phyloP scores from a whole-genome alignment of 1,284 basidiomycete species.

The Pseudozyma tsukubaensis region DNA sequence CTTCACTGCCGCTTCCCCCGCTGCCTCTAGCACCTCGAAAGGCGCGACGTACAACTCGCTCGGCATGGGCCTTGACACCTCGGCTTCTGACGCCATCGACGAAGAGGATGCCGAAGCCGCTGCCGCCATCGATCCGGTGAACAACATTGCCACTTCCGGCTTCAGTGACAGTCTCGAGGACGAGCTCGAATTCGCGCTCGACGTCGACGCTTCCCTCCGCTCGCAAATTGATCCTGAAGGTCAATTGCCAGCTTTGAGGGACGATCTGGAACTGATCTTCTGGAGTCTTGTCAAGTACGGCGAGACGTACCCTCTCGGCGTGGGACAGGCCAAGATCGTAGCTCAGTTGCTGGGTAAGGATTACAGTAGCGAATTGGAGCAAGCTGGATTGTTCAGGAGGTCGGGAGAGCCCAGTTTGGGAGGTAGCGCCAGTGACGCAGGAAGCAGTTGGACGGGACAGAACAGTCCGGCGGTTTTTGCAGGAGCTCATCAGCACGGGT shows the following conservation, averaged over 20 bases:
- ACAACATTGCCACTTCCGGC: slow-evolving; percentile 25
- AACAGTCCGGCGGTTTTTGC: slow-evolving; percentile 16
- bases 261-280: slow-evolving; percentile 51
- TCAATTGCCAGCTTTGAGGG: slow-evolving; percentile 23
- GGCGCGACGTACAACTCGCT: slow-evolving; percentile 30
- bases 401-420: slow-evolving; percentile 22
- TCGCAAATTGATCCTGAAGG: slow-evolving; percentile 44
- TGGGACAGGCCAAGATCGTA: slow-evolving; percentile 45
- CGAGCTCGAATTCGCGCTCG: slow-evolving; percentile 42
- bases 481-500: slow-evolving; percentile 2
- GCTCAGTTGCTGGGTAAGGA: slow-evolving; percentile 52
- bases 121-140: slow-evolving; percentile 9
- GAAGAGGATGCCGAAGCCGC: slow-evolving; percentile 29
- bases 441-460: slow-evolving; percentile 16
- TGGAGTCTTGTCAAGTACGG: slow-evolving; percentile 54
- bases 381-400: slow-evolving; percentile 38
- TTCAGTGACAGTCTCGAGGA: slow-evolving; percentile 37
- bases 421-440: slow-evolving; percentile 17
- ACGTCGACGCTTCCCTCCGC: slow-evolving; percentile 27
- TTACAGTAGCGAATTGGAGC: slow-evolving; percentile 37
- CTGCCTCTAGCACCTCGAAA: slow-evolving; percentile 1
- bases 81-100: slow-evolving; percentile 20
- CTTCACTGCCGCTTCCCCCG: slow-evolving; percentile 9
- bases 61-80: slow-evolving; percentile 35
- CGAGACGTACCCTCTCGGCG: slow-evolving; percentile 45